Base-by-base conservation (phyloP, 306 rosid species). In the Morella rubra region DNA sequence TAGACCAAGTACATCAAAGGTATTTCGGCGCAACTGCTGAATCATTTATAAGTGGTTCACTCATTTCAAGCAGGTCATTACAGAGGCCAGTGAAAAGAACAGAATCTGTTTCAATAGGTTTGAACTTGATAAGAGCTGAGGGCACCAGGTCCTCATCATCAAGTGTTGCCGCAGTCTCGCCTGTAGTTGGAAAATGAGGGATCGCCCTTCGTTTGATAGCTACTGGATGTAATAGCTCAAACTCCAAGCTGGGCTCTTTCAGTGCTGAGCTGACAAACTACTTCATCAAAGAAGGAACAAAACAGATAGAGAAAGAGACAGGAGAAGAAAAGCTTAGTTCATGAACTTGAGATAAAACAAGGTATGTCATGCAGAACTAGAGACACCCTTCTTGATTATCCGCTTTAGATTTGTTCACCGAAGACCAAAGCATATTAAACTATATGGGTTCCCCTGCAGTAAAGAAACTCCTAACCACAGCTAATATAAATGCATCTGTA, bases 101-200 rank as follows among this genome's bases (percentile, higher is more conserved):
- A 42, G 97, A 86, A 80, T 95, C 99, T 11, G 99, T 89, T 88
- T 95, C 99, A 15, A 80, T 82, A 11, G 99, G 98, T 85, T 79
- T 90, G 83, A 92, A 92, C 92, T 95, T 95, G 14, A 95, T 75
- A 47, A 95, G 91, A 83, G 93, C 98, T 3, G 92, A 92, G 68
- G 99, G 99, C 42, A 92, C 97, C 82, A 92, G 83, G 69, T 92
- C 90, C 80, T 92, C 98, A 42, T 95, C 97, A 73, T 89, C 92
- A 44, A 95, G 85, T 50, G 97, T 92, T 72, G 44, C 76, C 9
- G 80, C 77, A 12, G 71, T 89, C 82, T 82, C 80, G 40, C 93
- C 97, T 68, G 82, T 65, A 56, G 77, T 77, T 0, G 96, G 85
- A 73, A 85, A 88, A 77, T 69, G 83, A 54, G 91, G 89, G 85